Percentiles rank a stretch among this genome's conserved stretches.
Conservation (phyloP, 768 basidiomycete genomes). For the Podaxis sp. region DNA sequence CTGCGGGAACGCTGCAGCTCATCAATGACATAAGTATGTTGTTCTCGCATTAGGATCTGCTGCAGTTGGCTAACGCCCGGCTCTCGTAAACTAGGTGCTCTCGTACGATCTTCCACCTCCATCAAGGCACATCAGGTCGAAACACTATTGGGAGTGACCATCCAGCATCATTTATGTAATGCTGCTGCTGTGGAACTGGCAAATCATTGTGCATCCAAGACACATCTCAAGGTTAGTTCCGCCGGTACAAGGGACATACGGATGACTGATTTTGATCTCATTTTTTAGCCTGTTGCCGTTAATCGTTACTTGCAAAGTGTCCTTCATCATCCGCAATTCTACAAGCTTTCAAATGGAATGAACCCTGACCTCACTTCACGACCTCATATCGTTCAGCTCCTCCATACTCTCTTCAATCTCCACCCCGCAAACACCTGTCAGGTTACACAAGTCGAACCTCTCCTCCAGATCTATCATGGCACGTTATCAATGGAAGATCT, state of each 20-base stretch:
- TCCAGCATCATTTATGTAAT: conserved; percentile 56
- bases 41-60: background rate
- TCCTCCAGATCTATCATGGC: conserved; percentile 71
- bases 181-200: conserved; percentile 38
- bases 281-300: conserved; percentile 56
- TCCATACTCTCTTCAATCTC: conserved; percentile 65
- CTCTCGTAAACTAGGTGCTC: conserved; percentile 19
- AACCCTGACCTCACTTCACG: conserved; percentile 28
- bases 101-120: conserved; percentile 24
- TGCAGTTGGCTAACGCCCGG: background rate
- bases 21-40: conserved; percentile 1
- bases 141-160: conserved; percentile 57
- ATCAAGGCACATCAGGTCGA: conserved; percentile 64
- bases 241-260: background rate
- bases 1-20: background rate
- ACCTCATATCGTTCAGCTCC: conserved; percentile 44
- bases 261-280: conserved; percentile 4
- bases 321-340: conserved; percentile 65
- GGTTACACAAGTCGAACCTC: conserved; percentile 73
- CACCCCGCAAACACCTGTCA: conserved; percentile 86
- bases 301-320: conserved; percentile 76
- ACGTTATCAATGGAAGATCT: conserved; percentile 64
- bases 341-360: conserved; percentile 32
- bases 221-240: conserved; percentile 58
- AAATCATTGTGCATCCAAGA: conserved; percentile 30